Conservation (phyloP, 2,329 filamentous ascomycete species). For the Phialemonium atrogriseum region DNA sequence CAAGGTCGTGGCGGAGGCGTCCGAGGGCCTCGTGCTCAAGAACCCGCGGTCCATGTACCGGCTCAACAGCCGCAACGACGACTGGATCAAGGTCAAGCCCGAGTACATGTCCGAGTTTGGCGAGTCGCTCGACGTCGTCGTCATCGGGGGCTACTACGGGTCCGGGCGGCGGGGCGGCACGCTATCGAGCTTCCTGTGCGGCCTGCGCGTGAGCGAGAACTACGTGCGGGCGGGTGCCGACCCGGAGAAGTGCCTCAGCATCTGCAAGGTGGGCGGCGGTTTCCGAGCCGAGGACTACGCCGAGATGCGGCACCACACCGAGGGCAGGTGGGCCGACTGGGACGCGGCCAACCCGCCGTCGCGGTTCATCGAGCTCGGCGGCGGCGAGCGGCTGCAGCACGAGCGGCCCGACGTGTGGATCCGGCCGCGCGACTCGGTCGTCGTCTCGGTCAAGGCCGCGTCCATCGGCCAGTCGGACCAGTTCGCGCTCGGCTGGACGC, state of each 20-base stretch:
- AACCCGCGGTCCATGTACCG: constrained; percentile 82
- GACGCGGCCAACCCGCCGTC: constrained; percentile 67
- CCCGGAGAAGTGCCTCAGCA: constrained; percentile 78
- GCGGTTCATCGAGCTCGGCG: constrained; percentile 72
- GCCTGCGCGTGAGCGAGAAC: constrained; percentile 65
- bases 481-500: constrained; percentile 67
- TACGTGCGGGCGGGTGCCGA: constrained; percentile 50
- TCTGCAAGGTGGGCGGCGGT: constrained; percentile 96
- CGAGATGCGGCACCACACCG: constrained; percentile 71
- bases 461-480: constrained; percentile 66
- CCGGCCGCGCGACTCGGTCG: constrained; percentile 75
- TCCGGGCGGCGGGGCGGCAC: constrained; percentile 75
- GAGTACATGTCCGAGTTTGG: constrained; percentile 98
- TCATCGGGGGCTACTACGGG: constrained; percentile 90
- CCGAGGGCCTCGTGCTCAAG: constrained; percentile 87
- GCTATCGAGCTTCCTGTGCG: constrained; percentile 84
- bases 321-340: constrained; percentile 89
- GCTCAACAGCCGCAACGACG: constrained; percentile 82
- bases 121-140: constrained; percentile 80
- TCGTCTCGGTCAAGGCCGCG: constrained; percentile 83
- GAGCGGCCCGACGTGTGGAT: constrained; percentile 93
- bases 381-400: constrained; percentile 58
- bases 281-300: constrained; percentile 81
- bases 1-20: constrained; percentile 75
- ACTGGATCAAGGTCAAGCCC: constrained; percentile 98